These are phyloP conservation scores for Heliophila coronopifolia DNA, from an alignment of 441 rosid species.

Conservation along the genomic window DNA sequence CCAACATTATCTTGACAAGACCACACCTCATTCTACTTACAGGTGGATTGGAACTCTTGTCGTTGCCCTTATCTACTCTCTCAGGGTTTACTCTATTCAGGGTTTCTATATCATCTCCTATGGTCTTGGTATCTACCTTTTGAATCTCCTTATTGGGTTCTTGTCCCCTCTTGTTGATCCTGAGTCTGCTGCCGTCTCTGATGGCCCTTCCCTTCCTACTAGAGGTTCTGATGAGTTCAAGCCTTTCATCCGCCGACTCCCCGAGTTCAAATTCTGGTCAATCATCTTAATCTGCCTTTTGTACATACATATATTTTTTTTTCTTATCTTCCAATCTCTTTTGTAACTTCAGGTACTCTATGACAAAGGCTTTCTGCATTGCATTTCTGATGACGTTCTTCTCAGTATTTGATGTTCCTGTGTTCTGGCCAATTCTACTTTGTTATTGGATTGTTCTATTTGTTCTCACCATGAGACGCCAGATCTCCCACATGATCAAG, in stretches of 20 bases:
- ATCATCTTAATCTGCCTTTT: background rate
- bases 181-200: slow-evolving; percentile 49
- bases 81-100: slow-evolving; percentile 58
- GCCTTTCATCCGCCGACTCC: slow-evolving; percentile 87
- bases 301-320: background rate
- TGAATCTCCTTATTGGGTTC: slow-evolving; percentile 84
- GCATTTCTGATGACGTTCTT: slow-evolving; percentile 88
- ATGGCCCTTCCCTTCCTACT: slow-evolving; percentile 76
- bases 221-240: slow-evolving; percentile 94
- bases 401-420: slow-evolving; percentile 77
- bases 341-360: slow-evolving; percentile 61
- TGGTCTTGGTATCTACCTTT: slow-evolving; percentile 84
- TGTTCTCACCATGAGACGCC: slow-evolving; percentile 85
- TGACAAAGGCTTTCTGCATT: slow-evolving; percentile 71
- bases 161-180: slow-evolving; percentile 93
- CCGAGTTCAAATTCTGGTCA: slow-evolving; percentile 93
- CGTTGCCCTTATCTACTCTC: slow-evolving; percentile 42
- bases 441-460: slow-evolving; percentile 91
- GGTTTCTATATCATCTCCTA: slow-evolving; percentile 82
- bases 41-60: slow-evolving; percentile 79
- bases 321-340: background rate
- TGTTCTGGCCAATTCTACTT: slow-evolving; percentile 92
- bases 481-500: slow-evolving; percentile 91
- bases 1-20: slow-evolving; percentile 80
- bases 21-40: slow-evolving; percentile 63